Conservation (phyloP, 345 rosid species). For the Eutrema yunnanense region DNA sequence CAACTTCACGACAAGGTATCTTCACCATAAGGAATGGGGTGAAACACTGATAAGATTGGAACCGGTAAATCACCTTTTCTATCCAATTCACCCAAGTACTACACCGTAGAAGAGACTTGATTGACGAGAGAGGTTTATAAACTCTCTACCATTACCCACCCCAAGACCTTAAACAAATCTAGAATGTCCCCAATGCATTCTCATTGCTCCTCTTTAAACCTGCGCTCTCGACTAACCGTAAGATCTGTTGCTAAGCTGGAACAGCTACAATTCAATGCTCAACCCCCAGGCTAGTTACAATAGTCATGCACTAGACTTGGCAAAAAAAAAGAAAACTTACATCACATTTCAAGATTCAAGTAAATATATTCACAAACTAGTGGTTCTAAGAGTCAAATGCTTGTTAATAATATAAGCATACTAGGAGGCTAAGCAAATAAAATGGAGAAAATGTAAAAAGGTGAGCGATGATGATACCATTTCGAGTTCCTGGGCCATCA, state of each 20-base stretch:
- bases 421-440: not conserved
- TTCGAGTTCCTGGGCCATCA: slow-evolving; percentile 94
- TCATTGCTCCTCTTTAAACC: not conserved
- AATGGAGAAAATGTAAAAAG: not conserved
- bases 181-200: not conserved
- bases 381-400: not conserved
- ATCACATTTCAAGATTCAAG: not conserved
- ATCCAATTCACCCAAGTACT: not conserved
- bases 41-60: not conserved
- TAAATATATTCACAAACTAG: not conserved
- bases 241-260: not conserved
- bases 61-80: not conserved
- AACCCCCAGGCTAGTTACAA: not conserved
- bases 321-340: not conserved
- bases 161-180: slow-evolving; percentile 7
- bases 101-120: not conserved
- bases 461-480: slow-evolving; percentile 43
- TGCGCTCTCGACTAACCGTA: not conserved
- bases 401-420: not conserved
- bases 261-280: not conserved
- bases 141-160: not conserved
- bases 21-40: not conserved
- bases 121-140: not conserved
- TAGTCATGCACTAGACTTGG: not conserved
- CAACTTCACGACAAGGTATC: not conserved